These are phyloP conservation scores for Didymella arachidicola DNA, from an alignment of 2,329 filamentous ascomycete genomes.

Conservation along the genomic window DNA sequence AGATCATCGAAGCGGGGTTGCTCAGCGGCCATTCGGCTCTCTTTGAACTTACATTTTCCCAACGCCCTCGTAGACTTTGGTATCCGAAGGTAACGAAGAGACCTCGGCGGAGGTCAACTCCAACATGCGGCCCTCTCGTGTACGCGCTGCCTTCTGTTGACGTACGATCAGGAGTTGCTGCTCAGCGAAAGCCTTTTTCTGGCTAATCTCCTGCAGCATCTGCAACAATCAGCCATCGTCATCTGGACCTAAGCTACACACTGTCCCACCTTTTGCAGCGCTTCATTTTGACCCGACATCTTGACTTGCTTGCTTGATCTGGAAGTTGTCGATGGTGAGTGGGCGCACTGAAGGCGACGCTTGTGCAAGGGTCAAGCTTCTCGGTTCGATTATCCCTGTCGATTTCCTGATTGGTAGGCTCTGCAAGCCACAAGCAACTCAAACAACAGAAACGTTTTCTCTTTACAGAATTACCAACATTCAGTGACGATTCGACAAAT, in stretches of 20 bases:
- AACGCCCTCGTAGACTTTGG: slow-evolving; percentile 89
- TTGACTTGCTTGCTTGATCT: slow-evolving; percentile 38
- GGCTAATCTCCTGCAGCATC: slow-evolving; percentile 93
- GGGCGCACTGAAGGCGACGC: slow-evolving; percentile 20
- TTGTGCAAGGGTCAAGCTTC: slow-evolving; percentile 32
- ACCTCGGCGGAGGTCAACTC: slow-evolving; percentile 88
- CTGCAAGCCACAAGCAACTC: slow-evolving; percentile 19
- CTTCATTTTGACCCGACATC: slow-evolving; percentile 95
- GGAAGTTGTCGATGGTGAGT: slow-evolving; percentile 21
- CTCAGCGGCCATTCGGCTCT: neutral
- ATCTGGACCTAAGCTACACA: neutral
- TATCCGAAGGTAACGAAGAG: slow-evolving; percentile 74
- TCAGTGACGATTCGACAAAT: neutral
- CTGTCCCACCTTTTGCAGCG: slow-evolving; percentile 80
- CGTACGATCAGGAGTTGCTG: slow-evolving; percentile 90
- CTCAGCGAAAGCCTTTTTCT: slow-evolving; percentile 84
- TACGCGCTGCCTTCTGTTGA: slow-evolving; percentile 83
- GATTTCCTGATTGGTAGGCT: slow-evolving; percentile 28
- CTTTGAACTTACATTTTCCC: slow-evolving; percentile 80
- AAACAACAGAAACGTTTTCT: slow-evolving; percentile 4
- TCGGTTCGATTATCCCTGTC: slow-evolving; percentile 29
- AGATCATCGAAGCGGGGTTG: slow-evolving; percentile 12
- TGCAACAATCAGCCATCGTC: slow-evolving; percentile 48
- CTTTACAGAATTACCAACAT: neutral
- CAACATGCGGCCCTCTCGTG: slow-evolving; percentile 86